Base-by-base conservation (phyloP, 306 rosid species). In the Erythrophleum fordii region DNA sequence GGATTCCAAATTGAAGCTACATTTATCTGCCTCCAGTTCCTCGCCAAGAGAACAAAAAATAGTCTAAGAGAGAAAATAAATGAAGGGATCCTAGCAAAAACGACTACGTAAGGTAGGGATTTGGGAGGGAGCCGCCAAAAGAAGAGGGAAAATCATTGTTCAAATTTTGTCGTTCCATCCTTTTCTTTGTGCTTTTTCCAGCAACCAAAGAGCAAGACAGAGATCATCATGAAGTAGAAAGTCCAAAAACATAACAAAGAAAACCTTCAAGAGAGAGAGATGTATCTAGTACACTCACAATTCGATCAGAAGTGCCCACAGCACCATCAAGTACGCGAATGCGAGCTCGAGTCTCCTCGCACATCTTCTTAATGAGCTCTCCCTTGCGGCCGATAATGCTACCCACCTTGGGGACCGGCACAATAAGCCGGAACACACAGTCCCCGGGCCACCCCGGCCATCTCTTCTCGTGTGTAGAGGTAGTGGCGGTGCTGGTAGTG, bases 401-500 rank as follows among this genome's bases (percentile, higher is more conserved):
- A 29, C 98, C 98, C 0, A 95, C 98, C 78, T 92, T 95, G 16
- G 82, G 78, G 26, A 92, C 93, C 49, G 97, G 98, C 35, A 91
- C 97, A 31, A 95, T 82, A 8, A 91, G 87, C 28, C 98, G 90
- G 72, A 91, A 95, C 61, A 92, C 97, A 78, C 91, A 92, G 82
- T 90, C 86, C 1, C 98, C 98, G 0, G 98, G 98, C 97, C 98
- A 95, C 26, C 98, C 98, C 0, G 97, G 95, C 98, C 98, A 95
- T 78, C 80, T 85, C 62, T 87, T 92, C 45, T 91, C 98, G 45
- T 85, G 68, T 16, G 81, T 80, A 66, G 83, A 18, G 8, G 25
- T 7, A 18, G 11, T n/a, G 59, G 59, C 59, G 23, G 76, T 28
- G 52, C 23, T 29, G 67, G 81, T 76, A 10, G 73, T 45, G n/a